Percentiles rank a stretch among this genome's conserved stretches.
Evolutionary conservation across 108 stramenopile genomes (phyloP).

Genomic region (Bacterosira constricta): DNA sequence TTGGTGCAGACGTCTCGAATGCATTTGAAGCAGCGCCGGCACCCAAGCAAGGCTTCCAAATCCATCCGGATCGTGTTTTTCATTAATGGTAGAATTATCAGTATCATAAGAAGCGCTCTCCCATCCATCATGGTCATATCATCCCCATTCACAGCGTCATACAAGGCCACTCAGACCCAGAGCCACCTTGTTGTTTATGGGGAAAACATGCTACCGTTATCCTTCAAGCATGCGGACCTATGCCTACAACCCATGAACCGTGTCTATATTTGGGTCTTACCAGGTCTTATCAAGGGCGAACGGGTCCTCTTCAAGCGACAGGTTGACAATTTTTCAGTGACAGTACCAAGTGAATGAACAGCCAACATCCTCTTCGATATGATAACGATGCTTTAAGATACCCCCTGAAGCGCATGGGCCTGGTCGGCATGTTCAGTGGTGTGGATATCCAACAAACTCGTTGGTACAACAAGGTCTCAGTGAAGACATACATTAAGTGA

Average conservation of each 20-base stretch:
- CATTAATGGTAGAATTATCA: background rate
- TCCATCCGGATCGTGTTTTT: background rate
- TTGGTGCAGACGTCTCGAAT: conserved; percentile 5
- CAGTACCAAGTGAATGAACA: background rate
- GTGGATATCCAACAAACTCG: conserved; percentile 38
- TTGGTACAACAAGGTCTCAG: conserved; percentile 33
- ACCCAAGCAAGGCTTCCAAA: background rate
- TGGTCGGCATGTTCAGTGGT: conserved; percentile 36
- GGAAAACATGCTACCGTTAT: conserved; percentile 13
- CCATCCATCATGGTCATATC: background rate
- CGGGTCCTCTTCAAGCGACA: conserved; percentile 12
- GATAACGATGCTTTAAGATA: conserved; percentile 11
- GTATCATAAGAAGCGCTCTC: background rate
- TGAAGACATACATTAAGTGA: conserved; percentile 33
- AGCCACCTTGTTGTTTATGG: conserved; percentile 18
- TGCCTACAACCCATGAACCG: conserved; percentile 7
- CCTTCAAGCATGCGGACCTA: background rate
- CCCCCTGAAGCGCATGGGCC: conserved; percentile 28
- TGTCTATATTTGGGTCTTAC: conserved; percentile 1
- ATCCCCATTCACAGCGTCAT: conserved; percentile 1
- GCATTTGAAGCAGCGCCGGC: conserved; percentile 10
- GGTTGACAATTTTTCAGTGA: conserved; percentile 1
- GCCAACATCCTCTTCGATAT: background rate
- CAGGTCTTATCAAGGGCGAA: conserved; percentile 2
- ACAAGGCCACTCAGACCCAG: conserved; percentile 31